Base-by-base conservation (phyloP, 1,284 basidiomycete species). In the Termitomyces sp. region DNA sequence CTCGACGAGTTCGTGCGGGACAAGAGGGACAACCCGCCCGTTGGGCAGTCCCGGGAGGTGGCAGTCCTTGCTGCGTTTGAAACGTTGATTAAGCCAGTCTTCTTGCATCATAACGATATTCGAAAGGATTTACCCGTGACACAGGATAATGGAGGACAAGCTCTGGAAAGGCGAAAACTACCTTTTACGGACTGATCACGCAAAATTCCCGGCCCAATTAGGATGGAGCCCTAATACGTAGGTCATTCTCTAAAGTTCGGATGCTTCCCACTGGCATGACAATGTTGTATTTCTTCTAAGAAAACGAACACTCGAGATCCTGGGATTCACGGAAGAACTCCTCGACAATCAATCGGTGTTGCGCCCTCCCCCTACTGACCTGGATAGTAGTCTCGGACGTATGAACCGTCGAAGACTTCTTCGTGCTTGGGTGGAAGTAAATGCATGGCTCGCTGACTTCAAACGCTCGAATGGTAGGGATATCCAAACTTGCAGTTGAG, bases 351-450 rank as follows among this genome's bases (percentile, higher is more conserved):
- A 78, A 35, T 62, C 65, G 5, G 72, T 72, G 1, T 66, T 89
- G 16, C 71, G 72, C 3, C 79, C 85, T 16, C 86, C 87, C 0
- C 47, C 66, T 5, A 80, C 80, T 5, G 79, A 85, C 52, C 61
- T 72, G 8, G 64, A 52, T 10, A 74, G 71, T 1, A 59, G 69
- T 2, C 66, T 72, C 33, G 84, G 82, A 8, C 73, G 70, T 43
- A 69, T 72, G 47, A 80, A 75, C 53, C 77, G 83, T 11, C 74
- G 74, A 16, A 84, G 76, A 58, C 73, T 91, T 3, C 75, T 91
- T 41, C 77, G 87, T 26, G 83, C 83, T 19, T 91, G 89, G 88
- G 75, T 89, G 11, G 88, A 92, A 62, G 66, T 85, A 3, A 71
- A 79, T 42, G 79, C 86, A 2, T 88, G 84, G 80, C 56, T 84